Conservation (phyloP, 176 grass and related monocot species). For the Themeda triandra region DNA sequence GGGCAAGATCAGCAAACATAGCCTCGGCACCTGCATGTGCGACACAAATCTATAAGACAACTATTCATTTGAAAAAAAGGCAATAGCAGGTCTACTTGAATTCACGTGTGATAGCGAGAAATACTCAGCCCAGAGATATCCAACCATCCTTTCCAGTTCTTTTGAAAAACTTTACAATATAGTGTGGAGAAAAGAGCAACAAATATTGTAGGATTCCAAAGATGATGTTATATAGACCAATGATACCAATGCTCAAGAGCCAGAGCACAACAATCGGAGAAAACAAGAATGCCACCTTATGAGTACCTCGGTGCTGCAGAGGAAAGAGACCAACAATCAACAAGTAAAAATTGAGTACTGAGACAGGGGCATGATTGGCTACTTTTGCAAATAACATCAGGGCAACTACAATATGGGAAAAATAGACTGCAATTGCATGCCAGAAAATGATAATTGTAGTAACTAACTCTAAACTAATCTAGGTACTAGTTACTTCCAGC, state of each 20-base stretch:
- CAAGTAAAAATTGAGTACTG: too few relatives aligned
- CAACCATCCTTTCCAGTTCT: constrained; percentile 64
- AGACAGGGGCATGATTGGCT: too few relatives aligned
- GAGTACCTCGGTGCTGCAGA: constrained; percentile 65
- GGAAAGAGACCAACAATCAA: constrained; percentile 77
- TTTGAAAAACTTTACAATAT: constrained; percentile 57
- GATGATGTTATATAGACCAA: constrained; percentile 69
- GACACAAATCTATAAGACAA: neutral
- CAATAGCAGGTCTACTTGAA: neutral
- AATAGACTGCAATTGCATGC: too few relatives aligned
- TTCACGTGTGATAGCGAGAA: constrained; percentile 68
- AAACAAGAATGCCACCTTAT: constrained; percentile 70
- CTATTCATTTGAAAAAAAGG: neutral
- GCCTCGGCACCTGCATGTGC: constrained; percentile 64
- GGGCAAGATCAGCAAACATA: constrained; percentile 86
- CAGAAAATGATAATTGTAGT: too few relatives aligned
- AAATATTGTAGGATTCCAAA: constrained; percentile 66
- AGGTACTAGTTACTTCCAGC: too few relatives aligned
- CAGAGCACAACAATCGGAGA: constrained; percentile 60
- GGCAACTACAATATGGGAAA: too few relatives aligned
- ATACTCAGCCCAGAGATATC: constrained; percentile 61
- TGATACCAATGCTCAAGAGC: constrained; percentile 54
- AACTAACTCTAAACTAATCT: too few relatives aligned
- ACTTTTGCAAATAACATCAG: too few relatives aligned
- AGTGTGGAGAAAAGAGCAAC: constrained; percentile 65